phyloP scores from a whole-genome alignment of 2,329 filamentous ascomycete genomes.

The Fusarium chlamydosporum region DNA sequence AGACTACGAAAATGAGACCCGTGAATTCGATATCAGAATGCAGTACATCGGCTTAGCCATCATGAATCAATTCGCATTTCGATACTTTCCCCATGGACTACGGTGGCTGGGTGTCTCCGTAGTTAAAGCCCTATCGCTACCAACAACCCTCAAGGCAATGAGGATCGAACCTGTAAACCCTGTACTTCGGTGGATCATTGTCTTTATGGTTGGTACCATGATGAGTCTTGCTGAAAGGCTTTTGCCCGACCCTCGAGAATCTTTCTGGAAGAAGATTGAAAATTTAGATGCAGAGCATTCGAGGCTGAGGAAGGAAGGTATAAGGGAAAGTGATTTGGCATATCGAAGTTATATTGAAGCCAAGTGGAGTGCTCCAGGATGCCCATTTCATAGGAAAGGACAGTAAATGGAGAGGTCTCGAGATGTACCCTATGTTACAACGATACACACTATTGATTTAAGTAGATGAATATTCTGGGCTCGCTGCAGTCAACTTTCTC shows the following conservation, averaged over 20 bases:
- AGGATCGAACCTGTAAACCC: neutral
- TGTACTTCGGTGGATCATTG: neutral
- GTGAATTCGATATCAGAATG: slow-evolving; percentile 3
- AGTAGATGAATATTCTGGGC: slow-evolving; percentile 61
- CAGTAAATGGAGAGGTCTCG: no score
- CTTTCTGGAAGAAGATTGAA: slow-evolving; percentile 16
- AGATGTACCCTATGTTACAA: no score
- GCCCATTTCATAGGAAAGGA: neutral
- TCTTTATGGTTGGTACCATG: neutral
- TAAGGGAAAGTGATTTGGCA: neutral
- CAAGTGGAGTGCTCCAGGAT: slow-evolving; percentile 8
- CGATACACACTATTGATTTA: no score
- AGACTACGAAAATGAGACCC: neutral
- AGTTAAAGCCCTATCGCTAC: neutral
- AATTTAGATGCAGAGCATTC: neutral
- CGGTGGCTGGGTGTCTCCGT: neutral
- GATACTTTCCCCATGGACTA: neutral
- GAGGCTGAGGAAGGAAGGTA: neutral
- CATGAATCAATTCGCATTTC: slow-evolving; percentile 15
- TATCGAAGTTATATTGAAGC: neutral
- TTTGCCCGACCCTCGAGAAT: slow-evolving; percentile 1
- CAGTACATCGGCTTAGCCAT: slow-evolving; percentile 8
- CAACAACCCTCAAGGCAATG: slow-evolving; percentile 1
- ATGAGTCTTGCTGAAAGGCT: neutral
- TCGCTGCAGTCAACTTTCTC: slow-evolving; percentile 79